Base-by-base conservation (phyloP, 2,329 filamentous ascomycete species). In the Dactylonectria macrodidyma region DNA sequence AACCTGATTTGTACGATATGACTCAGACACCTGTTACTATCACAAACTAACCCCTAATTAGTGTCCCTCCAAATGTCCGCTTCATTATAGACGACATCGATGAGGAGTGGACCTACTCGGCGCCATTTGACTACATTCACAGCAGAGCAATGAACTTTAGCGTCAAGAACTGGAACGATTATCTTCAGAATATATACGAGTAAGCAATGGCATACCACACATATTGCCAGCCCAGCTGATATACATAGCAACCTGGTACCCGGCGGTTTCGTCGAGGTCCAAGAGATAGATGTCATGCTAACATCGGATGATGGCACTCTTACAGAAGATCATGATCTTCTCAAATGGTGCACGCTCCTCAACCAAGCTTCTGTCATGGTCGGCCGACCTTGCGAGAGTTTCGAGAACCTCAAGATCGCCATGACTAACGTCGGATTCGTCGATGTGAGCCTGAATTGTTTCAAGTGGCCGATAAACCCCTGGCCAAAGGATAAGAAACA, bases 1-100 rank as follows among this genome's bases (percentile, higher is more conserved):
- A 70, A 33, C 66, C 68, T 1, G 50, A 51, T 34, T 68, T 67
- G 68, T 64, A 54, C 4, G 54, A 24, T 12, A 4, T 24, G 1
- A 14, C 46, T 9, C 24, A 5, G n/a, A 44, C 7, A 7, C 4
- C 41, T n/a, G n/a, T 44, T 44, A 44, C 41, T 16, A 41, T 44
- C 16, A 44, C 41, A n/a, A 5, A 16, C 2, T 41, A 16, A 41
- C 38, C 9, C 22, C 3, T 22, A 5, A 26, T 4, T 8, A 24
- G 46, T 48, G 46, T 48, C 10, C 46, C 19, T 4, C 46, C 46
- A 24, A 48, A 48, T 48, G 46, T 48, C 19, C 46, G 46, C 19
- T 48, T 48, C 5, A 22, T 22, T 12, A 48, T 48, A 12, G 46
- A 48, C 22, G 46, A 48, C 9, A 24, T 48, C 6, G 46, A 48